These are phyloP conservation scores for sorghum (Sorghum bicolor) DNA, from an alignment of 176 grass and related monocot species.

Conservation along the genomic window DNA sequence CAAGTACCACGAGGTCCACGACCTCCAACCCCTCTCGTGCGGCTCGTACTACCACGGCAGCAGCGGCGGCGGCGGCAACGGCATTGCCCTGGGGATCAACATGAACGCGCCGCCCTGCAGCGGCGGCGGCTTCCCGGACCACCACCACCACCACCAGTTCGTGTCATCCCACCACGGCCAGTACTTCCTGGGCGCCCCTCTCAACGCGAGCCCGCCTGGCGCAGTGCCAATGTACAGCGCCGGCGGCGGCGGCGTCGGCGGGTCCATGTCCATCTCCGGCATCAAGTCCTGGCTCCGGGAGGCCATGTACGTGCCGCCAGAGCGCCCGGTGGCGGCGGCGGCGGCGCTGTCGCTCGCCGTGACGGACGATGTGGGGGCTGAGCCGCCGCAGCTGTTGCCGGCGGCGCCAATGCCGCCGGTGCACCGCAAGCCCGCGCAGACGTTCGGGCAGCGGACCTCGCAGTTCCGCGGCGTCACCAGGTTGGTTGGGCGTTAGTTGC, in stretches of 20 bases:
- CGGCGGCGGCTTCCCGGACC: neutral
- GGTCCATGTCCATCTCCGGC: slow-evolving; percentile 79
- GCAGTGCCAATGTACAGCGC: slow-evolving; percentile 38
- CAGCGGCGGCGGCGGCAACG: slow-evolving; percentile 20
- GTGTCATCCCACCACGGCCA: slow-evolving; percentile 23
- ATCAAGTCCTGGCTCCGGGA: slow-evolving; percentile 96
- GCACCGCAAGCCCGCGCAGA: slow-evolving; percentile 54
- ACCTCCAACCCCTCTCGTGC: slow-evolving; percentile 19
- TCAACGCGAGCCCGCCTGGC: neutral
- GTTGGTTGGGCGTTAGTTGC: slow-evolving; percentile 8
- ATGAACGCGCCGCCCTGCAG: slow-evolving; percentile 55
- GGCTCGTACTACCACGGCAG: slow-evolving; percentile 40
- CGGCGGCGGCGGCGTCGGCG: slow-evolving; percentile 21
- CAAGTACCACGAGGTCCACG: slow-evolving; percentile 27
- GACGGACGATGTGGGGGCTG: neutral
- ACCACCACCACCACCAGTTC: slow-evolving; percentile 25
- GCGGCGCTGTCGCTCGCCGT: slow-evolving; percentile 47
- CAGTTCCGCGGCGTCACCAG: slow-evolving; percentile 87
- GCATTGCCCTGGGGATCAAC: slow-evolving; percentile 58
- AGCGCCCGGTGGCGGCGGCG: neutral
- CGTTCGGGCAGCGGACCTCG: slow-evolving; percentile 86
- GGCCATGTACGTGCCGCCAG: slow-evolving; percentile 44
- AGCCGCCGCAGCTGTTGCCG: slow-evolving; percentile 14
- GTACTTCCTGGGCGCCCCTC: slow-evolving; percentile 24
- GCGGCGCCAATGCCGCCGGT: slow-evolving; percentile 24